A percentile compares a stretch with the other conserved stretches of the same genome.
Conservation (phyloP, 2,329 filamentous ascomycete species). For the Clonostachys rosea region DNA sequence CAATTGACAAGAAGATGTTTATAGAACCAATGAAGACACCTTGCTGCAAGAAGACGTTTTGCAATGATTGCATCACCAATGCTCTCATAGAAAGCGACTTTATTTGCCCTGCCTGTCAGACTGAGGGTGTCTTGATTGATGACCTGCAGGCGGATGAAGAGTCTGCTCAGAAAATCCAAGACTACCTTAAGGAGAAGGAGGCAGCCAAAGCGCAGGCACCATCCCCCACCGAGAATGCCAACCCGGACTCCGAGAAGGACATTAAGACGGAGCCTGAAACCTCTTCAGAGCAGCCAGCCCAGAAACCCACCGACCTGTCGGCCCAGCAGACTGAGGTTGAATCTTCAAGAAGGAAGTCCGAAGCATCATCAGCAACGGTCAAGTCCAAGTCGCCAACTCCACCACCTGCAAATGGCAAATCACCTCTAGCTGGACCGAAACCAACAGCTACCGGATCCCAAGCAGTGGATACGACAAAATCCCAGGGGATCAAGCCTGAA, state of each 20-base stretch:
- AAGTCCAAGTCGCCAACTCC: constrained; percentile 27
- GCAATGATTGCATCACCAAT: constrained; percentile 99
- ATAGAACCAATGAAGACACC: constrained; percentile 98
- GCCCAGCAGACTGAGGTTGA: no score
- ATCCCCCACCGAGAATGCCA: constrained; percentile 12
- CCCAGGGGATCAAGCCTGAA: constrained; percentile 14
- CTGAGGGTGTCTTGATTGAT: constrained; percentile 89
- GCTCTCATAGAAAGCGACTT: constrained; percentile 98
- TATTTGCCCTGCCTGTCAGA: constrained; percentile 86
- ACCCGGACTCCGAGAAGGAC: constrained; percentile 9
- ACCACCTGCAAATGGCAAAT: constrained; percentile 8
- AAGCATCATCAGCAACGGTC: constrained; percentile 14
- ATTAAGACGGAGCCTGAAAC: constrained; percentile 6
- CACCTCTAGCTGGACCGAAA: constrained; percentile 16
- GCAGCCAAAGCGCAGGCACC: constrained; percentile 21
- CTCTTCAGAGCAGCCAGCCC: constrained; percentile 20
- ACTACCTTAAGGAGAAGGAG: constrained; percentile 60
- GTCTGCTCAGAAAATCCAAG: constrained; percentile 71
- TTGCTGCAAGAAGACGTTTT: constrained; percentile 97
- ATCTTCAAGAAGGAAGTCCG: constrained; percentile 6
- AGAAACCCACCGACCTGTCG: constrained; percentile 19
- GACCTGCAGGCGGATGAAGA: constrained; percentile 82
- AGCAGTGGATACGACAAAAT: not conserved
- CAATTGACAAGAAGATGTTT: constrained; percentile 97
- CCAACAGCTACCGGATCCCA: not conserved